phyloP scores from a whole-genome alignment of 805 yeast species.

The Teunomyces aglyptinius region DNA sequence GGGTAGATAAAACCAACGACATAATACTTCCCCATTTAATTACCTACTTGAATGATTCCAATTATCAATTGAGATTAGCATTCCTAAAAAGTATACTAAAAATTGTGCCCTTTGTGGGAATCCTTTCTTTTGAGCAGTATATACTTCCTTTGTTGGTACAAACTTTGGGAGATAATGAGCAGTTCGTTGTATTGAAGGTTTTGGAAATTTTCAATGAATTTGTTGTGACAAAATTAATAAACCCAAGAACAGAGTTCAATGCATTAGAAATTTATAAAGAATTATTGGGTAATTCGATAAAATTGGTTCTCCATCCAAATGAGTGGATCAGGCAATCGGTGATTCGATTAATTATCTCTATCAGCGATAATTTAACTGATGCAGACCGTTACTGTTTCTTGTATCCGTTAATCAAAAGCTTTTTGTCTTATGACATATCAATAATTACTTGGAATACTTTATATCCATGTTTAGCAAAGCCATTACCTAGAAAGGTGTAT shows the following conservation, averaged over 20 bases:
- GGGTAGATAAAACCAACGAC: slow-evolving; percentile 85
- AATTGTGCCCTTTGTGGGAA: slow-evolving; percentile 78
- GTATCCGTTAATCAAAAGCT: slow-evolving; percentile 77
- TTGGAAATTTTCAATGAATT: slow-evolving; percentile 41
- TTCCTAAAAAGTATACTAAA: slow-evolving; percentile 72
- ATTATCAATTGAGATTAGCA: slow-evolving; percentile 61
- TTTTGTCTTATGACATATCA: slow-evolving; percentile 71
- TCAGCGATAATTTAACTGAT: slow-evolving; percentile 58
- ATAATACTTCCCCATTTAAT: slow-evolving; percentile 85
- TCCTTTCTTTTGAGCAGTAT: slow-evolving; percentile 80
- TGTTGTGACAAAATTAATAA: slow-evolving; percentile 31
- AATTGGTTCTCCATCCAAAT: slow-evolving; percentile 79
- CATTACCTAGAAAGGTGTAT: slow-evolving; percentile 64
- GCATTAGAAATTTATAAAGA: slow-evolving; percentile 39
- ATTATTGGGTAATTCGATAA: slow-evolving; percentile 35
- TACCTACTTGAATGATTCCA: slow-evolving; percentile 83
- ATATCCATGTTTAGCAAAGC: slow-evolving; percentile 64
- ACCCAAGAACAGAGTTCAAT: slow-evolving; percentile 35
- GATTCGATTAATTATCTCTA: slow-evolving; percentile 56
- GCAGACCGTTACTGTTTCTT: slow-evolving; percentile 84
- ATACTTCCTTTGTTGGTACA: slow-evolving; percentile 82
- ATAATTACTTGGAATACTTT: slow-evolving; percentile 65
- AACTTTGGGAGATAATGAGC: slow-evolving; percentile 81
- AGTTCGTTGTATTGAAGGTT: slow-evolving; percentile 71
- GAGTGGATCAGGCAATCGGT: slow-evolving; percentile 77